Percentiles rank a stretch among this genome's conserved stretches.
These are phyloP conservation scores for Mucor mucedo DNA, from an alignment of 371 early-diverging fungal genomes.

Conservation along the genomic window DNA sequence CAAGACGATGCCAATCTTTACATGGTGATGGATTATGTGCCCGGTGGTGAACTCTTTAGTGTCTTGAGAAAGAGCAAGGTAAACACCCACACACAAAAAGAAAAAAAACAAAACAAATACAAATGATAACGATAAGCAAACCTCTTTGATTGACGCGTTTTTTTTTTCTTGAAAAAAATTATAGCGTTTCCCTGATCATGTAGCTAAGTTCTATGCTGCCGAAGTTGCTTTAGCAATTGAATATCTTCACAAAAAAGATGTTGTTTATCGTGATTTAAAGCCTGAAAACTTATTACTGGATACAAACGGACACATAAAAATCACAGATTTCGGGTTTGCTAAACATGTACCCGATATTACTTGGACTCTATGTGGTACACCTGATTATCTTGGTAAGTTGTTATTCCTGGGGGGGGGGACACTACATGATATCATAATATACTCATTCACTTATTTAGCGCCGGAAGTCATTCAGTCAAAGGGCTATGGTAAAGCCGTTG, in stretches of 20 bases:
- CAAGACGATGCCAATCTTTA: constrained; percentile 90
- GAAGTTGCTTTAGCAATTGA: constrained; percentile 79
- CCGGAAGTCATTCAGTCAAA: constrained; percentile 97
- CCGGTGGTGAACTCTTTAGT: constrained; percentile 95
- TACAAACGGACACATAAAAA: constrained; percentile 91
- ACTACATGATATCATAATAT: background rate
- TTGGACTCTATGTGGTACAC: constrained; percentile 89
- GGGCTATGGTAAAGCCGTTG: constrained; percentile 96
- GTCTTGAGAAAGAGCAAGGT: constrained; percentile 74
- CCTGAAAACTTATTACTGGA: constrained; percentile 92
- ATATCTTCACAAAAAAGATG: constrained; percentile 86
- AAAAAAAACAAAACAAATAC: no score
- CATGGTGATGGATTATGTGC: constrained; percentile 94
- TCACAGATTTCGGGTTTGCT: constrained; percentile 99
- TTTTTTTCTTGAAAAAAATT: background rate
- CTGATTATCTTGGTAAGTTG: constrained; percentile 82
- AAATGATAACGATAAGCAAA: background rate
- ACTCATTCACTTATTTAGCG: constrained; percentile 60
- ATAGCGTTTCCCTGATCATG: constrained; percentile 85
- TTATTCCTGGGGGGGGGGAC: background rate
- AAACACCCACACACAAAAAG: constrained; percentile 5
- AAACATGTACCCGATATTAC: constrained; percentile 91
- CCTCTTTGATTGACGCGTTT: background rate
- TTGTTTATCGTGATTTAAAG: constrained; percentile 94
- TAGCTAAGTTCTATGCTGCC: constrained; percentile 83